Percentiles rank a stretch among this genome's conserved stretches.
Conservation (phyloP, 2,329 filamentous ascomycete species). For the Hymenotorrendiella dingleyae region DNA sequence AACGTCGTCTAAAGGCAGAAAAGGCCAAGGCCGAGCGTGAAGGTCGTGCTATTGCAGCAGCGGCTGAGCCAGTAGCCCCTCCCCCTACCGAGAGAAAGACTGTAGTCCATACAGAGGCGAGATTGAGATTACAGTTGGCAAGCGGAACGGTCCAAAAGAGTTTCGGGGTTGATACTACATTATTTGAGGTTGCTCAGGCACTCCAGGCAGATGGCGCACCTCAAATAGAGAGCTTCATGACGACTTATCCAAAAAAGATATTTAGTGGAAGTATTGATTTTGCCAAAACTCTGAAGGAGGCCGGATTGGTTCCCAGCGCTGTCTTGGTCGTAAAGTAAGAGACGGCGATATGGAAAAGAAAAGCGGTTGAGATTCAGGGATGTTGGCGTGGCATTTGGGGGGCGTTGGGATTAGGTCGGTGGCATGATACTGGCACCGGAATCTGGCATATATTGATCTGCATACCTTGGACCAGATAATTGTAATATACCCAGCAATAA, state of each 20-base stretch:
- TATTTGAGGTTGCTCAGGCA: slow-evolving; percentile 84
- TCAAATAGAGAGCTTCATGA: slow-evolving; percentile 69
- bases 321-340: slow-evolving; percentile 66
- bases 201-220: slow-evolving; percentile 69
- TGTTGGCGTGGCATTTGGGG: slow-evolving; percentile 1
- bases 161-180: slow-evolving; percentile 79
- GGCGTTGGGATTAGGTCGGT: slow-evolving; percentile 1
- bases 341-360: not conserved
- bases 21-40: slow-evolving; percentile 80
- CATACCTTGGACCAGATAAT: no score
- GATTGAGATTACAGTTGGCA: slow-evolving; percentile 73
- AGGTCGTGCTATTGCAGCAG: slow-evolving; percentile 46
- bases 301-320: slow-evolving; percentile 84
- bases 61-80: slow-evolving; percentile 35
- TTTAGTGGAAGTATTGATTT: slow-evolving; percentile 68
- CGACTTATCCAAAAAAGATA: slow-evolving; percentile 81
- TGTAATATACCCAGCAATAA: no score
- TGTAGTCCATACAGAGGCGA: slow-evolving; percentile 55
- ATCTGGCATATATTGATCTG: no score
- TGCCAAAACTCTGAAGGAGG: slow-evolving; percentile 86
- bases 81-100: slow-evolving; percentile 36
- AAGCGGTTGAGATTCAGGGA: not conserved
- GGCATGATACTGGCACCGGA: no score
- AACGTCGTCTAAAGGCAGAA: slow-evolving; percentile 78
- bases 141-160: slow-evolving; percentile 79